Evolutionary conservation across 352 stramenopile species (phyloP), one percentile per base, ranked within the genome.

Genomic region (Phytophthora brassicae): DNA sequence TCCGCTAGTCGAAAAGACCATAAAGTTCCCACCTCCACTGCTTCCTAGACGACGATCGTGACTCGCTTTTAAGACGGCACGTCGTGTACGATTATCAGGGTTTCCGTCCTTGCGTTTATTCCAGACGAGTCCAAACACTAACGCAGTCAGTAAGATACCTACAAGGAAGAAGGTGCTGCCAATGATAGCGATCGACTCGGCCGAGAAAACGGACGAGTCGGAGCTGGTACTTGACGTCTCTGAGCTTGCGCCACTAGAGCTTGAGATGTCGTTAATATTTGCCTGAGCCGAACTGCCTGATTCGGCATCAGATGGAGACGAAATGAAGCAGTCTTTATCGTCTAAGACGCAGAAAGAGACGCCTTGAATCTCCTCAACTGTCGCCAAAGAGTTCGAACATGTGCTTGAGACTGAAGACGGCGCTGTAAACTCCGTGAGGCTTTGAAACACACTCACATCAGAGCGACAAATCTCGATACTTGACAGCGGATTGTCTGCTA

Each of bases 141-240:
- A 48, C 1, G 54, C 64, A 42, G 55, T 76, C n/a, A 83, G 36
- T 6, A 86, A 14, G 16, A 82, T 38, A 12, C 74, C 77, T 5
- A 83, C 43, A 4, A 79, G 38, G 56, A 83, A 81, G 33, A 77
- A 76, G n/a, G 66, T 70, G n/a, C 71, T 69, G 26, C 76, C 76
- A 33, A 85, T 81, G n/a, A 85, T 66, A 0, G 64, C 68, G 20
- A 85, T 81, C 14, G 76, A 68, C 51, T 77, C 70, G 17, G 65
- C 68, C 12, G 76, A 83, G 45, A 85, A 85, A 29, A 65, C 66
- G 33, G 62, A 70, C 16, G 64, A 74, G 1, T 66, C 35, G 1
- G 58, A 68, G 24, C 39, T 68, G 11, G 54, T 61, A 29, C 24
- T 59, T 6, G 57, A 31, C 6, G 50, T n/a, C 11, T 43, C 51